Conservation (phyloP, 352 stramenopile genomes). For the Pythium oligandrum region DNA sequence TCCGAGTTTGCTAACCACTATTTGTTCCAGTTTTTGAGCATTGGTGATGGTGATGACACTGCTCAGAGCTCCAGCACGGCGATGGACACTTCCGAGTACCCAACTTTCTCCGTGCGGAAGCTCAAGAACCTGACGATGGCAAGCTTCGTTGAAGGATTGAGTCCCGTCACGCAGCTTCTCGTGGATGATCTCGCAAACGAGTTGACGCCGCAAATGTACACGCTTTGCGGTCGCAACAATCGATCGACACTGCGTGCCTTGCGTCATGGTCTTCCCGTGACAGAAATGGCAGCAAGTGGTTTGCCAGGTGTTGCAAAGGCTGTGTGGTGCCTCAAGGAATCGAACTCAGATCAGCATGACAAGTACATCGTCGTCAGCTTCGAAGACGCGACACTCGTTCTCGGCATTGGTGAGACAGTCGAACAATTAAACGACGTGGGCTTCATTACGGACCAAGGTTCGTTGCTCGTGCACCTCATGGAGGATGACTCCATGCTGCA, state of each 20-base stretch:
- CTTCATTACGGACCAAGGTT: constrained; percentile 94
- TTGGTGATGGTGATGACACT: constrained; percentile 90
- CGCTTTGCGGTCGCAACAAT: constrained; percentile 91
- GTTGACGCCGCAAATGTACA: constrained; percentile 96
- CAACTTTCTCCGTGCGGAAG: constrained; percentile 75
- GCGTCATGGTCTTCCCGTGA: constrained; percentile 94
- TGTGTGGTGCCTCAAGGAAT: constrained; percentile 94
- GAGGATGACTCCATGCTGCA: constrained; percentile 95
- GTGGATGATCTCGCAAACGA: constrained; percentile 95
- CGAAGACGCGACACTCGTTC: constrained; percentile 97
- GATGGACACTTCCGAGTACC: constrained; percentile 58
- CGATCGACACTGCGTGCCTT: constrained; percentile 94
- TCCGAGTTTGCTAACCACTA: constrained; percentile 98
- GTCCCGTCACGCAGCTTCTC: constrained; percentile 93
- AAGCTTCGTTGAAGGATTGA: constrained; percentile 83
- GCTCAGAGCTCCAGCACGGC: constrained; percentile 62
- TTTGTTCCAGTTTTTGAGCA: constrained; percentile 97
- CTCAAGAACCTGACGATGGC: constrained; percentile 87
- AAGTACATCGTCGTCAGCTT: constrained; percentile 99
- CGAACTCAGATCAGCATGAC: constrained; percentile 59
- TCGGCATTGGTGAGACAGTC: constrained; percentile 96
- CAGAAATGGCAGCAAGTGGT: constrained; percentile 95
- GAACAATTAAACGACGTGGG: constrained; percentile 96
- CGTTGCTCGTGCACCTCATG: constrained; percentile 93
- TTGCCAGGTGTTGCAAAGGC: constrained; percentile 93